Evolutionary conservation across 2,329 filamentous ascomycete species (phyloP), one percentile per base, ranked within the genome.

Genomic region (Colletotrichum lupini): DNA sequence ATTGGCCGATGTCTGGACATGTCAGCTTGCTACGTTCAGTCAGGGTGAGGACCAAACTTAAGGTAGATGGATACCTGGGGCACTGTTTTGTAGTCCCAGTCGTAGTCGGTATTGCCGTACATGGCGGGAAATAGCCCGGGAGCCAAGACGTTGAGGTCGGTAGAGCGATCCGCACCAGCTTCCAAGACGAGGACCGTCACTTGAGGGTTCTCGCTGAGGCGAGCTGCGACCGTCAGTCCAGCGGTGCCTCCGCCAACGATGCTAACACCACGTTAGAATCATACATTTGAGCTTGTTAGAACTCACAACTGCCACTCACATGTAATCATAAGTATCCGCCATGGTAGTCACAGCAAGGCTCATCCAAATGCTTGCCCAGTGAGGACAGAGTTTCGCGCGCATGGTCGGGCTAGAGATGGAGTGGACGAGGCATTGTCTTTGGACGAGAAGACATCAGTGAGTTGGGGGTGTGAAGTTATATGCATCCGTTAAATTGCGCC

Each of bases 241-340:
- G 87, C 87, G 7, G 87, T 89, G 7, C 88, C 88, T 46, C 88
- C 88, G 37, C 89, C 88, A 26, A 89, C 79, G 68, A 90, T 77
- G 52, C 89, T 75, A 68, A 80, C 83, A 73, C 81, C 79, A 52
- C 81, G 14, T 68, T 3, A 57, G 32, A 22, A 14, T 3, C 5
- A 24, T 42, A 24, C 4, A 3, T 16, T 5, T 11, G 14, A 22
- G 22, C 12, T 14, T 8, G 19, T 12, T 11, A 5, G 22, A 12
- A 1, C 83, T 30, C 53, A 26, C 9, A 19, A 4, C 11, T n/a
- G 24, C 12, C 61, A 9, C 67, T n/a, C 24, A 73, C 60, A 73
- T 69, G 56, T 69, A 69, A 32, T 74, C 56, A 16, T 68, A 74
- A 3, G 42, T 24, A 24, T 69, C 56, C 4, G 73, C 69, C 64